Conservation (phyloP, 257 asterid species). For the Cruciata laevipes region DNA sequence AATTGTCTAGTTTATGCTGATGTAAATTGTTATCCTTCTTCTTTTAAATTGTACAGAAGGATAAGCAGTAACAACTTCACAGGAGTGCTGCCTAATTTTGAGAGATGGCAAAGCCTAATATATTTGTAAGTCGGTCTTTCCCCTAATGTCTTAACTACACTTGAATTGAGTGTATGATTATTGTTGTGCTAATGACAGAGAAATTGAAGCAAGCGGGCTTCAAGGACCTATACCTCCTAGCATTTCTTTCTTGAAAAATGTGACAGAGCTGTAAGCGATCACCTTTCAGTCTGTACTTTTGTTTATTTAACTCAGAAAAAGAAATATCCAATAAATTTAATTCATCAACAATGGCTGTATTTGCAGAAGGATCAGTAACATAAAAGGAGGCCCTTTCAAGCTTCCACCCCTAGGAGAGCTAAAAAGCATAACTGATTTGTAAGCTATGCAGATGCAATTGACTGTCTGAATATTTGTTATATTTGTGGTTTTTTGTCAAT, state of each 20-base stretch:
- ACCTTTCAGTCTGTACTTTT: neutral
- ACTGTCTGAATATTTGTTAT: neutral
- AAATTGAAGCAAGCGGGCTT: conserved; percentile 51
- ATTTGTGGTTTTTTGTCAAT: neutral
- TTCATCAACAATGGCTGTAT: conserved; percentile 9
- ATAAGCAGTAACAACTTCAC: conserved; percentile 48
- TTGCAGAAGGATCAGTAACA: conserved; percentile 53
- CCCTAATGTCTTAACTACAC: neutral
- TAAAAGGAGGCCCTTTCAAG: conserved; percentile 37
- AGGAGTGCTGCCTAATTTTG: conserved; percentile 43
- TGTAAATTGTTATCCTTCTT: neutral
- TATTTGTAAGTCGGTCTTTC: conserved; percentile 34
- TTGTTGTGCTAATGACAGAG: conserved; percentile 31
- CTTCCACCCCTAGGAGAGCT: conserved; percentile 42
- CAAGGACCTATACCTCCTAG: conserved; percentile 58
- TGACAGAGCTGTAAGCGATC: conserved; percentile 44
- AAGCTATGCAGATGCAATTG: conserved; percentile 17
- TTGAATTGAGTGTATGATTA: neutral
- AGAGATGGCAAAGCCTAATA: conserved; percentile 37
- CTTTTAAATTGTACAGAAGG: conserved; percentile 29
- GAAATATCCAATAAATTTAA: neutral
- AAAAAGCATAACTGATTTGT: conserved; percentile 33
- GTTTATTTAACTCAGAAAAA: neutral
- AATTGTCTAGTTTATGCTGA: neutral
- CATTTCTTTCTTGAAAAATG: conserved; percentile 34